phyloP scores from a whole-genome alignment of 352 stramenopile genomes.

The Pythium volutum region DNA sequence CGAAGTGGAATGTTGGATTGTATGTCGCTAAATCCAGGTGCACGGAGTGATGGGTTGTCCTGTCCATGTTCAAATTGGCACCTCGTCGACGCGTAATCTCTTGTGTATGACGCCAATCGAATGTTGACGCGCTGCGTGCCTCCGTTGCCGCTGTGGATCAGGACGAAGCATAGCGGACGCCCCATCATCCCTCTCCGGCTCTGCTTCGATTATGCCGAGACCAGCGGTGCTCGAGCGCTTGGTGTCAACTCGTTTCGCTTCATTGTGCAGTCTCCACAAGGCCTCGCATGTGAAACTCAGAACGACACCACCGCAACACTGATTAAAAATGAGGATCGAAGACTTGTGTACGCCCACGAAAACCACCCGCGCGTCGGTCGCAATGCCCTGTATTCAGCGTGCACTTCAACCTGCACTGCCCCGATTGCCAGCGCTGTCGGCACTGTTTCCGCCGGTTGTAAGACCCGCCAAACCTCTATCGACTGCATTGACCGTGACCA shows the following conservation, averaged over 20 bases:
- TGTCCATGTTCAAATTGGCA: slow-evolving; percentile 2
- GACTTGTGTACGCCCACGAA: slow-evolving; percentile 12
- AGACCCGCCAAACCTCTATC: neutral
- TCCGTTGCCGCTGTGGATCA: too few relatives aligned
- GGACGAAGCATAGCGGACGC: too few relatives aligned
- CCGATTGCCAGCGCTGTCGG: neutral
- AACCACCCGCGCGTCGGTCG: neutral
- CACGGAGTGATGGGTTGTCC: neutral
- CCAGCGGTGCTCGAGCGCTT: too few relatives aligned
- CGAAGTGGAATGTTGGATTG: too few relatives aligned
- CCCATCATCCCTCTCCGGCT: neutral
- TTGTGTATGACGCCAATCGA: too few relatives aligned
- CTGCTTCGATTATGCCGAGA: too few relatives aligned
- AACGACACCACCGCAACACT: too few relatives aligned
- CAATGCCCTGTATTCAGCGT: neutral
- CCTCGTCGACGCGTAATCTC: neutral
- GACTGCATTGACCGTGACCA: neutral
- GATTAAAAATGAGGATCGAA: slow-evolving; percentile 1
- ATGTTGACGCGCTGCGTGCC: neutral
- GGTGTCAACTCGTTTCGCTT: too few relatives aligned
- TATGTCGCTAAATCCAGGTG: neutral
- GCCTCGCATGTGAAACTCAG: neutral
- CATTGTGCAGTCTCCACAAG: too few relatives aligned
- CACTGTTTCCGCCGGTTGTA: neutral
- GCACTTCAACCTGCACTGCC: neutral